phyloP scores from a whole-genome alignment of 257 asterid species.

The Marsdenia floribunda region DNA sequence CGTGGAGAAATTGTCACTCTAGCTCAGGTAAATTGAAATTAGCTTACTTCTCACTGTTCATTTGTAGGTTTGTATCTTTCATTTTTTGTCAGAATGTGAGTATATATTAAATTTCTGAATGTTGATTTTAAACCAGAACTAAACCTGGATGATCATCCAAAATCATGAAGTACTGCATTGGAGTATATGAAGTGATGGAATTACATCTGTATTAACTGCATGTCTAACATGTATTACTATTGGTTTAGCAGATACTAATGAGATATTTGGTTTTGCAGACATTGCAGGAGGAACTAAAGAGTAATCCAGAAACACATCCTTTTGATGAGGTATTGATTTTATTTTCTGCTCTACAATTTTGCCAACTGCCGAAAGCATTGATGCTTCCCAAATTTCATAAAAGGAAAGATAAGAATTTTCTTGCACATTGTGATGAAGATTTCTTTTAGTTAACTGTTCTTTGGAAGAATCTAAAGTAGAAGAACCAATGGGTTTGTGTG shows the following conservation, averaged over 20 bases:
- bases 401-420: not conserved
- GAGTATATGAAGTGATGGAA: not conserved
- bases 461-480: not conserved
- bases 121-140: not conserved
- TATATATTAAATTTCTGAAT: not conserved
- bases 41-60: not conserved
- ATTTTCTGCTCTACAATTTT: not conserved
- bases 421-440: not conserved
- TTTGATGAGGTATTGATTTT: conserved; percentile 50
- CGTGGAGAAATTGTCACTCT: conserved; percentile 92
- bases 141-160: not conserved
- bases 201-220: not conserved
- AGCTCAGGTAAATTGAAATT: conserved; percentile 62
- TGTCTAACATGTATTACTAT: not conserved
- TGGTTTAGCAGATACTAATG: conserved; percentile 4
- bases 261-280: conserved; percentile 32
- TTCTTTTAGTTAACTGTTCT: not conserved
- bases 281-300: conserved; percentile 44
- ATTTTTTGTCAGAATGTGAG: not conserved
- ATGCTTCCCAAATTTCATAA: not conserved
- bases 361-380: not conserved
- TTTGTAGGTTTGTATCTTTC: not conserved
- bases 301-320: conserved; percentile 43
- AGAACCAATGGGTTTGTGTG: not conserved
- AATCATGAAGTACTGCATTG: not conserved